Evolutionary conservation across 371 early-diverging fungal species (phyloP).

Genomic region (Zopfochytrium polystomum): DNA sequence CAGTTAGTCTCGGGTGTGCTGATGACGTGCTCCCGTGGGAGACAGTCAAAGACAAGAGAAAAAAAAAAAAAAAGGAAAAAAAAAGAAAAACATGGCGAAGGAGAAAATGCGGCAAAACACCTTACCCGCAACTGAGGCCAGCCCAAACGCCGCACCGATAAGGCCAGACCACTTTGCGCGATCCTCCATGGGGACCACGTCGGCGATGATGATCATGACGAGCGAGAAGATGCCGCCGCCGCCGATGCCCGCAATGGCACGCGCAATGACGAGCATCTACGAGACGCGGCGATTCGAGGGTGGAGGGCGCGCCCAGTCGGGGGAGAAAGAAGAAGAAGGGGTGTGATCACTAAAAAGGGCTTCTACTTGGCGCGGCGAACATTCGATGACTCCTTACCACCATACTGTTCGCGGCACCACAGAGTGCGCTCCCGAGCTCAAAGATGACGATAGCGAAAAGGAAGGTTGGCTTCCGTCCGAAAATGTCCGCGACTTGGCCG

Average conservation of each 20-base stretch:
- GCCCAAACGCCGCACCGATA: slow-evolving; percentile 34
- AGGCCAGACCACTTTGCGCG: slow-evolving; percentile 39
- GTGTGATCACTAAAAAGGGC: too few species aligned
- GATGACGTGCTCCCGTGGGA: too few species aligned
- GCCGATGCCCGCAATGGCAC: slow-evolving; percentile 25
- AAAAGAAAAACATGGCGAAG: too few species aligned
- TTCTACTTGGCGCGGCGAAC: too few species aligned
- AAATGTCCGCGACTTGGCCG: slow-evolving; percentile 64
- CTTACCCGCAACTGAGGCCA: slow-evolving; percentile 33
- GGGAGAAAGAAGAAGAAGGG: too few species aligned
- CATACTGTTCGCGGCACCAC: slow-evolving; percentile 56
- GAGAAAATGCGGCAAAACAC: too few species aligned
- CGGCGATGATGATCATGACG: slow-evolving; percentile 20
- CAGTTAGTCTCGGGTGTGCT: too few species aligned
- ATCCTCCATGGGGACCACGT: slow-evolving; percentile 36
- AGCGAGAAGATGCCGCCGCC: slow-evolving; percentile 28
- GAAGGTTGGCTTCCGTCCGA: slow-evolving; percentile 64
- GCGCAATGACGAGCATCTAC: slow-evolving; percentile 6
- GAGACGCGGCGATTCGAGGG: too few species aligned
- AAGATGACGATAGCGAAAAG: slow-evolving; percentile 58
- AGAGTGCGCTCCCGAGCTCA: slow-evolving; percentile 55
- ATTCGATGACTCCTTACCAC: too few species aligned
- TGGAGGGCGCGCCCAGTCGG: too few species aligned
- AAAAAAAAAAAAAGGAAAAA: too few species aligned
- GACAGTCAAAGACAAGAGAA: too few species aligned